These are phyloP conservation scores for Pochonia chlamydosporia DNA, from an alignment of 2,329 filamentous ascomycete species.

Conservation along the genomic window DNA sequence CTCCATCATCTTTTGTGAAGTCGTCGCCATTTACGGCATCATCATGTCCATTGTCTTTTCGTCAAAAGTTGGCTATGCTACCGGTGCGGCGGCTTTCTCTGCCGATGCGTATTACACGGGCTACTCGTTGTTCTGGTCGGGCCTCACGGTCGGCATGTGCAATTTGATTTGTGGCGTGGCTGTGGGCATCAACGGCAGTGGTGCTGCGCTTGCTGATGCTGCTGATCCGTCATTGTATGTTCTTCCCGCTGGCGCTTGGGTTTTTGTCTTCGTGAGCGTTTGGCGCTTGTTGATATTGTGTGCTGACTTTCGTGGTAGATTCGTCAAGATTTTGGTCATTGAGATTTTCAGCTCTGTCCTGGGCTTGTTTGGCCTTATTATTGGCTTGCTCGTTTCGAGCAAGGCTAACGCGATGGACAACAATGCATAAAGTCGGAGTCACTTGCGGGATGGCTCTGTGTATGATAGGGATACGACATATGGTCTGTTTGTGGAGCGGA, in stretches of 20 bases:
- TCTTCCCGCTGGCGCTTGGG: too few relatives aligned
- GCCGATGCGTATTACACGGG: slow-evolving; percentile 86
- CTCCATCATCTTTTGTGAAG: slow-evolving; percentile 99
- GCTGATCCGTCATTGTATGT: slow-evolving; percentile 83
- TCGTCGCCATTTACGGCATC: slow-evolving; percentile 98
- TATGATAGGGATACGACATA: neutral
- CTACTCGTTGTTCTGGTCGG: slow-evolving; percentile 92
- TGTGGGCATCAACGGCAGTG: slow-evolving; percentile 96
- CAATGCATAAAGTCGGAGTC: neutral
- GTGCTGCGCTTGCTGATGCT: slow-evolving; percentile 91
- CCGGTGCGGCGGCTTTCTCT: slow-evolving; percentile 61
- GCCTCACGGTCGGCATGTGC: slow-evolving; percentile 88
- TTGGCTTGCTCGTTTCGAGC: slow-evolving; percentile 80
- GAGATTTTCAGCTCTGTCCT: slow-evolving; percentile 99
- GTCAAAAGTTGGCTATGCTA: slow-evolving; percentile 53
- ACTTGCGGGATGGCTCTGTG: neutral
- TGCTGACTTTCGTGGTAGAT: slow-evolving; percentile 47
- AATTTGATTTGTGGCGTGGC: slow-evolving; percentile 94
- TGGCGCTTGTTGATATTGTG: neutral
- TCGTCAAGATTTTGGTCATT: slow-evolving; percentile 97
- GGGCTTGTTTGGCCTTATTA: slow-evolving; percentile 91
- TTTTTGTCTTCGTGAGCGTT: too few relatives aligned
- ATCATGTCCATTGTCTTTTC: slow-evolving; percentile 99
- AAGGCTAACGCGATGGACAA: slow-evolving; percentile 51
- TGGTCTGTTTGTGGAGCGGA: too few relatives aligned